Evolutionary conservation across 75 land plant species (phyloP).

Genomic region (Pinus tabuliformis): DNA sequence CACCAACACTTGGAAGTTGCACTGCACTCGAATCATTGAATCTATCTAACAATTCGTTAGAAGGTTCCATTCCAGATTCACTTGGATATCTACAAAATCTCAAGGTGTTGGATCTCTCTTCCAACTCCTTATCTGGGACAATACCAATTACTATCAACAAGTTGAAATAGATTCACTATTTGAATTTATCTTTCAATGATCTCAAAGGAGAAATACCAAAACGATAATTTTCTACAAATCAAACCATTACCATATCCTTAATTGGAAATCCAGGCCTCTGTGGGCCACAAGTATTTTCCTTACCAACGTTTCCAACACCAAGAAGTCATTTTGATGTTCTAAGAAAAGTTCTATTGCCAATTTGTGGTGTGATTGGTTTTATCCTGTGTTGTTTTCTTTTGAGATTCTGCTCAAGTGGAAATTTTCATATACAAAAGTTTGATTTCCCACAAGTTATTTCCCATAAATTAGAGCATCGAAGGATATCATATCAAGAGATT

Average conservation of each 20-base stretch:
- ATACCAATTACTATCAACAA: slow-evolving; percentile 16
- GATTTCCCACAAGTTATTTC: neutral
- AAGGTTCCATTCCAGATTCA: slow-evolving; percentile 19
- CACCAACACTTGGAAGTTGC: slow-evolving; percentile 25
- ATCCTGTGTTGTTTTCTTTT: neutral
- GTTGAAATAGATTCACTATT: slow-evolving; percentile 2
- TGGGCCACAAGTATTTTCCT: slow-evolving; percentile 14
- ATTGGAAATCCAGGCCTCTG: slow-evolving; percentile 24
- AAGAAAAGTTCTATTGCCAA: neutral
- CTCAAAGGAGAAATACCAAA: slow-evolving; percentile 27
- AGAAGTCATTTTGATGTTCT: neutral
- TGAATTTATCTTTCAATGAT: slow-evolving; percentile 35
- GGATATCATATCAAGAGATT: slow-evolving; percentile 14
- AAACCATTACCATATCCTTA: slow-evolving; percentile 10
- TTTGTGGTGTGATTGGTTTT: neutral
- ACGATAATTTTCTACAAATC: slow-evolving; percentile 1
- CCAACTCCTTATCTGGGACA: slow-evolving; percentile 7
- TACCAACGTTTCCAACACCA: neutral
- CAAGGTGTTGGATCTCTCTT: too few relatives aligned
- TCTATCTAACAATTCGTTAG: slow-evolving; percentile 22
- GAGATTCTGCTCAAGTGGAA: neutral
- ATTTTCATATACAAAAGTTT: neutral
- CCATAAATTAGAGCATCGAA: neutral
- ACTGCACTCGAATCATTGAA: slow-evolving; percentile 17
- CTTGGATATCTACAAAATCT: too few relatives aligned